These are phyloP conservation scores for Mortierella sp. DNA, from an alignment of 371 early-diverging fungal species.

Conservation along the genomic window DNA sequence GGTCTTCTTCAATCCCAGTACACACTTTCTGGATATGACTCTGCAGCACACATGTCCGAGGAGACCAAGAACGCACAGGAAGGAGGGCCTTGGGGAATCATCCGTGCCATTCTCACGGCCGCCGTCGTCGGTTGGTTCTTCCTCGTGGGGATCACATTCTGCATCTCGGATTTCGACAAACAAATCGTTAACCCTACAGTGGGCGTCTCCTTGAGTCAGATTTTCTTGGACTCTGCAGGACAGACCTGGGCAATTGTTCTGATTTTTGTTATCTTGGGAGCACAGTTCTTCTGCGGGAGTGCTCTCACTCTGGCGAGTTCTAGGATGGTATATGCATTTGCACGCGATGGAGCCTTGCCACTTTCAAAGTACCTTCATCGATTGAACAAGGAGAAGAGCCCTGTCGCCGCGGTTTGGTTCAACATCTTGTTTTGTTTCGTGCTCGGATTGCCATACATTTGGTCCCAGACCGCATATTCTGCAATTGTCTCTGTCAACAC, in stretches of 20 bases:
- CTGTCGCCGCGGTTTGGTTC: conserved; percentile 57
- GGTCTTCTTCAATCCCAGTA: conserved; percentile 61
- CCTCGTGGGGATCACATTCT: conserved; percentile 56
- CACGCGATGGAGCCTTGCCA: conserved; percentile 78
- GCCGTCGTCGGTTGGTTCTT: conserved; percentile 57
- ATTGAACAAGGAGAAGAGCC: conserved; percentile 59
- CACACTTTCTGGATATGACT: conserved; percentile 73
- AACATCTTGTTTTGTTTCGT: conserved; percentile 57
- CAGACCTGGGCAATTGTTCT: conserved; percentile 59
- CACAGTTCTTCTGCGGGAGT: conserved; percentile 68
- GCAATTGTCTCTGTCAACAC: conserved; percentile 78
- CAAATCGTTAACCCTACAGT: conserved; percentile 58
- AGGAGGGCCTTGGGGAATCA: conserved; percentile 74
- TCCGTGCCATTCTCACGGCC: conserved; percentile 58
- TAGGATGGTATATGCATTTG: conserved; percentile 79
- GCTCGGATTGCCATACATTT: conserved; percentile 61
- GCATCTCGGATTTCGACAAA: conserved; percentile 56
- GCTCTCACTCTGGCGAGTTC: conserved; percentile 67
- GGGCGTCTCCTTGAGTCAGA: conserved; percentile 60
- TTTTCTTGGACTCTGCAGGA: conserved; percentile 66
- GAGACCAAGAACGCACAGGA: conserved; percentile 71
- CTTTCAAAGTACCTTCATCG: conserved; percentile 60
- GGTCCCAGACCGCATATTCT: conserved; percentile 64
- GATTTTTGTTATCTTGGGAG: conserved; percentile 66
- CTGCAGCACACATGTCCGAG: conserved; percentile 64